Evolutionary conservation across 1,139 yeast genomes (phyloP).

Genomic region (Dujonia santamariae): DNA sequence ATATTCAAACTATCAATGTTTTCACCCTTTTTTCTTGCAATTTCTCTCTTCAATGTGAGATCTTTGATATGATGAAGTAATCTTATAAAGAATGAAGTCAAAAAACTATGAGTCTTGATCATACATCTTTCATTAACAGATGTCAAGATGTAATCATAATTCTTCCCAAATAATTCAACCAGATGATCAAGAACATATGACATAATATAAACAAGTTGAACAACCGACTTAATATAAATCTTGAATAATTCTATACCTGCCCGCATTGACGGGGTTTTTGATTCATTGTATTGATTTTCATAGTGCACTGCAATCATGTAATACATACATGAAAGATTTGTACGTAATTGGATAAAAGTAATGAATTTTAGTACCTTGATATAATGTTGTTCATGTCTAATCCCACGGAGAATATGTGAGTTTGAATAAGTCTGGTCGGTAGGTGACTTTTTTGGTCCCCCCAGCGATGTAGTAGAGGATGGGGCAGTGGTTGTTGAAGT

Average conservation of each 20-base stretch:
- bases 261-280: conserved; percentile 30
- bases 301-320: conserved; percentile 43
- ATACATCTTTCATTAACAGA: conserved; percentile 40
- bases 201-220: conserved; percentile 45
- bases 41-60: conserved; percentile 22
- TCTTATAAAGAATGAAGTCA: conserved; percentile 41
- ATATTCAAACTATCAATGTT: conserved; percentile 16
- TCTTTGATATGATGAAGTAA: conserved; percentile 39
- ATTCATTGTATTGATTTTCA: conserved; percentile 31
- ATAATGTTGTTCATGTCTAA: conserved; percentile 19
- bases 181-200: conserved; percentile 44
- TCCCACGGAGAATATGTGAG: neutral
- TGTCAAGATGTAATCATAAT: conserved; percentile 39
- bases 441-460: no score
- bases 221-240: conserved; percentile 41
- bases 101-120: conserved; percentile 42
- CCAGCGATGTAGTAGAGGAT: no score
- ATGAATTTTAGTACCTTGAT: conserved; percentile 37
- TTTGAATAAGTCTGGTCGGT: no score
- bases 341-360: conserved; percentile 36
- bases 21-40: conserved; percentile 3
- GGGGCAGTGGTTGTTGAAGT: neutral
- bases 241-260: conserved; percentile 46
- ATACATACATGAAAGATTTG: conserved; percentile 44
- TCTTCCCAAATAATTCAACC: conserved; percentile 41